Base-by-base conservation (phyloP, 1,284 basidiomycete genomes). In the Pyrrhoderma noxium region DNA sequence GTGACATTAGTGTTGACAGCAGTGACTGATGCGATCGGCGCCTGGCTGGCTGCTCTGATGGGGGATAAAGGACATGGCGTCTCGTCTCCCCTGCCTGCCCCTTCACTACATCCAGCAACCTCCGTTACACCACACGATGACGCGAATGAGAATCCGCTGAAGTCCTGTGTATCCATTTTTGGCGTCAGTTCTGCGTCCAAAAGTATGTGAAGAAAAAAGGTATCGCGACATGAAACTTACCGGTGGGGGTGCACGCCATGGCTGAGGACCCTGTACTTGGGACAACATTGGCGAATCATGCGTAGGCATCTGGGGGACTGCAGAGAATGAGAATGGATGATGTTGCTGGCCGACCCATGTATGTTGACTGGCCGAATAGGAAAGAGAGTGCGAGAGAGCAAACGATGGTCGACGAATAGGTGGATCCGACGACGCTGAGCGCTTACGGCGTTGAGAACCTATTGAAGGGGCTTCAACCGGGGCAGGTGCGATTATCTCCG, bases 401-500 rank as follows among this genome's bases (percentile, higher is more conserved):
- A 41, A 49, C 16, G 39, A 42, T 14, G 48, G 44, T n/a, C 41
- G 44, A 16, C 53, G 44, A 34, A 47, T n/a, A 22, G 44, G 53
- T 18, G 53, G 49, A 9, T 37, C 41, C 18, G 45, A 47, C 22
- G 53, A 51, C 4, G 53, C 49, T n/a, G 37, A 42, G 39, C 53
- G 53, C 25, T 55, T 55, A 25, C 53, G 53, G n/a, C 21, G n/a
- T 22, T 40, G 38, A 8, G 14, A 31, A 11, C 7, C 27, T n/a
- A 42, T 21, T 38, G 47, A 8, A 27, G 8, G 1, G n/a, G 35
- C 35, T 18, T 18, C 39, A 22, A 35, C 9, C 16, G 22, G 19
- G 16, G 19, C 25, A 7, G 50, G 8, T n/a, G 31, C 37, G 11
- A 38, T 39, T 27, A 18, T 16, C 25, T 47, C 27, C 45, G 13